Conservation (phyloP, 805 yeast genomes). For the Lachancea quebecensis region DNA sequence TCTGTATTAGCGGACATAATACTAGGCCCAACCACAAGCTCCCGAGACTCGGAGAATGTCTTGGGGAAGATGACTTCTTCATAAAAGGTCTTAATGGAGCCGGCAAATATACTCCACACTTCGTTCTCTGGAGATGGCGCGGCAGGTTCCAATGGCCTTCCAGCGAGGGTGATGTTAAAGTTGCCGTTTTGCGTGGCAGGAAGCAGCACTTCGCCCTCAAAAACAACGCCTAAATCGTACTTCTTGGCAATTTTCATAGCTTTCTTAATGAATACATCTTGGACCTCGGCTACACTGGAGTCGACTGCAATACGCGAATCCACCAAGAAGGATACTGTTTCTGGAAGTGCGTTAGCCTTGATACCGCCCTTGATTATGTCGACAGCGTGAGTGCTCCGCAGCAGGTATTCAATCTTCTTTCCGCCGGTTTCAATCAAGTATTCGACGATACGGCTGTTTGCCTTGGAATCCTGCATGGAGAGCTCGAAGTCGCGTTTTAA, state of each 20-base stretch:
- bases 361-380: constrained; percentile 59
- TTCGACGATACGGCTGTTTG: constrained; percentile 12
- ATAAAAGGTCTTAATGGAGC: constrained; percentile 54
- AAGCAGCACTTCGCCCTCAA: constrained; percentile 26
- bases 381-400: constrained; percentile 46
- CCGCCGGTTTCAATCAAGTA: constrained; percentile 16
- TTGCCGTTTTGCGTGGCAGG: constrained; percentile 33
- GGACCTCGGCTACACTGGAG: constrained; percentile 35
- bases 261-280: constrained; percentile 31
- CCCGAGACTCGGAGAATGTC: constrained; percentile 7
- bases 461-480: constrained; percentile 12
- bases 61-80: constrained; percentile 40
- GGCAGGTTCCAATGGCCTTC: constrained; percentile 40
- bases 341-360: constrained; percentile 65
- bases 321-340: constrained; percentile 40
- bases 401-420: constrained; percentile 29
- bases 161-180: constrained; percentile 32
- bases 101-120: constrained; percentile 52
- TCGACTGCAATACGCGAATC: constrained; percentile 56
- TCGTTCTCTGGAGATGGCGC: constrained; percentile 45
- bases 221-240: constrained; percentile 40
- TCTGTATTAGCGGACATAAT: constrained; percentile 68
- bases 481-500: constrained; percentile 11
- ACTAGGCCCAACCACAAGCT: constrained; percentile 44
- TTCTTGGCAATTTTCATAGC: constrained; percentile 38